phyloP scores from a whole-genome alignment of 2,329 filamentous ascomycete species.

The Xylaria sp. region DNA sequence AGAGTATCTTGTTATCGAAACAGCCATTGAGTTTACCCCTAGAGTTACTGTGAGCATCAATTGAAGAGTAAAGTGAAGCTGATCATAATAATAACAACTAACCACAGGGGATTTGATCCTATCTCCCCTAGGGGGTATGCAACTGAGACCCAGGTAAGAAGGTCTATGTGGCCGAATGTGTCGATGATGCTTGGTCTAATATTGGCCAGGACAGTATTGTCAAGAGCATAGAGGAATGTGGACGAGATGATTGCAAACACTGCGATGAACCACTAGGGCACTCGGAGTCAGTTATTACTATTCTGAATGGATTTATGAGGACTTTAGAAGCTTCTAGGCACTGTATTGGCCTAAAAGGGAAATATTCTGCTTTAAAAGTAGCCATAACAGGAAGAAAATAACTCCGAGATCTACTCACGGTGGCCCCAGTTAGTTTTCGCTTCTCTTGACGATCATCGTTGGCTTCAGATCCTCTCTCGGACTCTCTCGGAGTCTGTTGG shows the following conservation, averaged over 20 bases:
- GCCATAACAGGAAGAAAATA: no score
- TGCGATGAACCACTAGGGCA: conserved; percentile 46
- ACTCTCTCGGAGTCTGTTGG: no score
- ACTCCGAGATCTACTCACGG: no score
- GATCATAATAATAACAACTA: conserved; percentile 14
- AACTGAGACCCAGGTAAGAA: conserved; percentile 52
- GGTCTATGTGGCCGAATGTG: conserved; percentile 51
- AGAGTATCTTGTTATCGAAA: conserved; percentile 30
- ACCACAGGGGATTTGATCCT: conserved; percentile 39
- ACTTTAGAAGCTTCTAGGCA: no score
- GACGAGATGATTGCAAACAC: conserved; percentile 44
- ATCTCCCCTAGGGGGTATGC: conserved; percentile 52
- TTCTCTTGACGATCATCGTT: not conserved
- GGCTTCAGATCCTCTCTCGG: no score
- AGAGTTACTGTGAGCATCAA: not conserved
- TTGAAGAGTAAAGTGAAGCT: not conserved
- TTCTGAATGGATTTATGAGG: no score
- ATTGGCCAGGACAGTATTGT: conserved; percentile 59
- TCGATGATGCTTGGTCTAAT: conserved; percentile 55
- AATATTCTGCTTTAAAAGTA: no score
- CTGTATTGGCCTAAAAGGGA: no score
- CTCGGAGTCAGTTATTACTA: no score
- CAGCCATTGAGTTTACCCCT: conserved; percentile 28
- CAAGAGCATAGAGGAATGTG: conserved; percentile 51
- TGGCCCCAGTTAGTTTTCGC: conserved; percentile 30